Evolutionary conservation across 495 filamentous ascomycete genomes (phyloP), one percentile per base, ranked within the genome.

Genomic region (Parachaetomium inaequale): DNA sequence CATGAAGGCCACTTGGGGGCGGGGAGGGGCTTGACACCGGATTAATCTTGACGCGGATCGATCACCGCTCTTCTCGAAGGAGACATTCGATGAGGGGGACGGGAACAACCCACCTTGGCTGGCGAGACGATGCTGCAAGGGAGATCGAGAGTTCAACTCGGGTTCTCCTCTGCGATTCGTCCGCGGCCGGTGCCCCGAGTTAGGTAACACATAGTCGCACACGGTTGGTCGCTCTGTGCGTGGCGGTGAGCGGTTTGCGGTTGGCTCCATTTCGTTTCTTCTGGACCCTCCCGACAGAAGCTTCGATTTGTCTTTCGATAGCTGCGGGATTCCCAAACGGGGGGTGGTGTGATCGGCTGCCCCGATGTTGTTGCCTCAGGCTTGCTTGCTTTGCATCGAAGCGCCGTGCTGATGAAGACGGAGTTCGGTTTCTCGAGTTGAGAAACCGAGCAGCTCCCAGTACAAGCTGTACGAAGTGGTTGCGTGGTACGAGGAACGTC

Each of bases 181-280:
- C 42, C 38, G 42, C 34, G 51, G 42, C 23, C 42, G 21, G 53
- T 28, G 55, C 19, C 53, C 34, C 36, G 36, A 40, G 36, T n/a
- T n/a, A n/a, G n/a, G 49, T n/a, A 29, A 42, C 36, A 40, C 36
- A 40, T 40, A n/a, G 53, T 28, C 12, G 15, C 36, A 55, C 55
- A 52, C 58, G 11, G 63, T 61, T 45, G 43, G 58, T 29, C 58
- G n/a, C 46, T 58, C 45, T 47, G 52, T 31, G 31, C 47, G 17
- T 65, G 58, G 63, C 63, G 63, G 58, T 65, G 63, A 61, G 50
- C n/a, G 15, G 15, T 7, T 25, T 15, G 36, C n/a, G 19, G 25
- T 63, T 45, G 46, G 31, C 21, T 38, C 31, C 51, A 23, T 38
- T 38, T 54, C 51, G 51, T 40, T 38, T n/a, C n/a, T 12, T 40